Conservation (phyloP, 805 yeast genomes). For the Wickerhamomyces canadensis region DNA sequence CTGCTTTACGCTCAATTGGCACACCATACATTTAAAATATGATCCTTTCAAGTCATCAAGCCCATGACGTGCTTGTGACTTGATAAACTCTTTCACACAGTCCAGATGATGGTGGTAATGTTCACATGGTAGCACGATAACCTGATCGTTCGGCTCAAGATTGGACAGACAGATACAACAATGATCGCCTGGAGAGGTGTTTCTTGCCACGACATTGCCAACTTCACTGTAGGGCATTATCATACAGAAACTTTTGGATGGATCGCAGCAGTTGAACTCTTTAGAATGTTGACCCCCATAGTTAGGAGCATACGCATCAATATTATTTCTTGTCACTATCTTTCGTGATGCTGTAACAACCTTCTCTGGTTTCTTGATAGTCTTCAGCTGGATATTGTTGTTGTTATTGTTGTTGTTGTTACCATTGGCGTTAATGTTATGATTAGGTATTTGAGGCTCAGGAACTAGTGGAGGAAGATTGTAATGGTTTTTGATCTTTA, state of each 20-base stretch:
- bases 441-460: no score
- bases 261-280: slow-evolving; percentile 3
- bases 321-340: not conserved
- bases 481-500: no score
- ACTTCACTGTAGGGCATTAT: not conserved
- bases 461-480: no score
- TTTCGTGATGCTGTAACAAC: no score
- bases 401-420: not conserved
- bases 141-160: not conserved
- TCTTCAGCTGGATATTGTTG: not conserved
- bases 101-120: slow-evolving; percentile 5
- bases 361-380: no score
- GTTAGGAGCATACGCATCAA: not conserved
- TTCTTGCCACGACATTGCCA: no score
- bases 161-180: slow-evolving; percentile 2
- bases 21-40: slow-evolving; percentile 4
- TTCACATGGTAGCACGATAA: slow-evolving; percentile 5
- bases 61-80: not conserved
- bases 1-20: slow-evolving; percentile 2
- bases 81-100: slow-evolving; percentile 2
- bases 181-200: no score
- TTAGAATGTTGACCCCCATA: no score
- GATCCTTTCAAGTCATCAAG: not conserved
- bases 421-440: no score
- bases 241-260: slow-evolving; percentile 1